phyloP scores from a whole-genome alignment of 2,329 filamentous ascomycete species.

The Botrytis aclada region DNA sequence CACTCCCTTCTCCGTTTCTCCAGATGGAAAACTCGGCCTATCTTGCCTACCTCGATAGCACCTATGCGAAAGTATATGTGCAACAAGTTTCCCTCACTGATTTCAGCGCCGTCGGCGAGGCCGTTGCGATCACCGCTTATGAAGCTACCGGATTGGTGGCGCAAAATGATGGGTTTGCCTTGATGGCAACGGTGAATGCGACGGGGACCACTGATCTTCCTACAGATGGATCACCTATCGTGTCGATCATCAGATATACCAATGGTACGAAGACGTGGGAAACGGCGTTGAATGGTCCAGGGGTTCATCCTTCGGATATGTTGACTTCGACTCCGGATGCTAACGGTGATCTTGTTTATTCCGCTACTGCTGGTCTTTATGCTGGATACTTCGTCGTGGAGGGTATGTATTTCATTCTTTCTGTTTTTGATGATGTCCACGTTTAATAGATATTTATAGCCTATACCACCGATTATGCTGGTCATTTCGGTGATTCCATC shows the following conservation, averaged over 20 bases:
- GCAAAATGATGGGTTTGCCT: slow-evolving; percentile 61
- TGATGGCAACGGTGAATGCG: slow-evolving; percentile 52
- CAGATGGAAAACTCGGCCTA: slow-evolving; percentile 56
- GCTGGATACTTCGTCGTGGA: slow-evolving; percentile 62
- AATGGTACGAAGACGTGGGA: slow-evolving; percentile 54
- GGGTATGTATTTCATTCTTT: slow-evolving; percentile 31
- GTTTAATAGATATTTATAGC: slow-evolving; percentile 26
- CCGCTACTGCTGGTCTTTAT: slow-evolving; percentile 52
- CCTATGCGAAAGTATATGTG: slow-evolving; percentile 54
- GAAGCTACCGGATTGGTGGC: slow-evolving; percentile 61
- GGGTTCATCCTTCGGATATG: slow-evolving; percentile 43
- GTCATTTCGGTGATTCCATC: slow-evolving; percentile 57
- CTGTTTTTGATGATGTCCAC: too few species aligned
- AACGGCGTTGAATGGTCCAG: slow-evolving; percentile 57
- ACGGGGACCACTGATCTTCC: slow-evolving; percentile 50
- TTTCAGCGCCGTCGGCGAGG: slow-evolving; percentile 51
- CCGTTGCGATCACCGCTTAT: slow-evolving; percentile 52
- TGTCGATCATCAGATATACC: slow-evolving; percentile 58
- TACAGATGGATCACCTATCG: slow-evolving; percentile 48
- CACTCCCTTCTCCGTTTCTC: slow-evolving; percentile 60
- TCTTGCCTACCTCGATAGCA: slow-evolving; percentile 57
- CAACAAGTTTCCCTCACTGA: slow-evolving; percentile 54
- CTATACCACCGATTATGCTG: slow-evolving; percentile 51
- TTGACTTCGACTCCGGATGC: slow-evolving; percentile 54
- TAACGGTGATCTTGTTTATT: slow-evolving; percentile 62